Evolutionary conservation across 75 land plant species (phyloP).

Genomic region (Ceratopteris richardii): DNA sequence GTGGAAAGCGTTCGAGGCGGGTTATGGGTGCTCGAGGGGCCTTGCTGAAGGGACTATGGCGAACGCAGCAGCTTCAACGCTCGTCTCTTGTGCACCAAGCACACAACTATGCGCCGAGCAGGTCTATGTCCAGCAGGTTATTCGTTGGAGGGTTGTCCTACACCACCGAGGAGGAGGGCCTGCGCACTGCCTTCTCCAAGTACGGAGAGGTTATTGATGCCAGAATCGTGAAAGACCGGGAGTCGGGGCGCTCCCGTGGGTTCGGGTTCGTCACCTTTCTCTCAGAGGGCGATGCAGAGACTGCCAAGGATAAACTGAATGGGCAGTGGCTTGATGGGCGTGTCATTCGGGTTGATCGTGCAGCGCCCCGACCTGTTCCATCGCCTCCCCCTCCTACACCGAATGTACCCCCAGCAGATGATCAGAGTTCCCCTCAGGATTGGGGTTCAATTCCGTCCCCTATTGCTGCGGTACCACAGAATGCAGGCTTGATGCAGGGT

Average conservation of each 20-base stretch:
- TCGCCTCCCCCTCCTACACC: background rate
- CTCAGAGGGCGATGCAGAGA: background rate
- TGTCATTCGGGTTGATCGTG: background rate
- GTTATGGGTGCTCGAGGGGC: too few relatives aligned
- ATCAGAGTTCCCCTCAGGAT: too few relatives aligned
- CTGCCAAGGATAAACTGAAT: background rate
- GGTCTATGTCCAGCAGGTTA: background rate
- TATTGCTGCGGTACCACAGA: too few relatives aligned
- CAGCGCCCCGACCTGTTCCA: background rate
- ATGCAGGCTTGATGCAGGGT: too few relatives aligned
- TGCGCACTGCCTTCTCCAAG: conserved; percentile 16
- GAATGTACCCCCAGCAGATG: too few relatives aligned
- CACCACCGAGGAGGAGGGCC: conserved; percentile 12
- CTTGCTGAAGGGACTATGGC: too few relatives aligned
- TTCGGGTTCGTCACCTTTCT: conserved; percentile 35
- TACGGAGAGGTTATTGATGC: conserved; percentile 19
- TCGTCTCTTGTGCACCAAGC: too few relatives aligned
- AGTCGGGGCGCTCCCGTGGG: conserved; percentile 26
- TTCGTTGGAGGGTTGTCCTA: conserved; percentile 23
- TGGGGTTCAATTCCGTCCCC: too few relatives aligned
- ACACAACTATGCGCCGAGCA: too few relatives aligned
- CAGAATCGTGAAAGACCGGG: conserved; percentile 22
- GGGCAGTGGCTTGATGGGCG: background rate
- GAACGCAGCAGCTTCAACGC: too few relatives aligned
- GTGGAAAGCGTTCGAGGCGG: too few relatives aligned